phyloP scores from a whole-genome alignment of 2,329 filamentous ascomycete species.

The Lecanicillium sp. region DNA sequence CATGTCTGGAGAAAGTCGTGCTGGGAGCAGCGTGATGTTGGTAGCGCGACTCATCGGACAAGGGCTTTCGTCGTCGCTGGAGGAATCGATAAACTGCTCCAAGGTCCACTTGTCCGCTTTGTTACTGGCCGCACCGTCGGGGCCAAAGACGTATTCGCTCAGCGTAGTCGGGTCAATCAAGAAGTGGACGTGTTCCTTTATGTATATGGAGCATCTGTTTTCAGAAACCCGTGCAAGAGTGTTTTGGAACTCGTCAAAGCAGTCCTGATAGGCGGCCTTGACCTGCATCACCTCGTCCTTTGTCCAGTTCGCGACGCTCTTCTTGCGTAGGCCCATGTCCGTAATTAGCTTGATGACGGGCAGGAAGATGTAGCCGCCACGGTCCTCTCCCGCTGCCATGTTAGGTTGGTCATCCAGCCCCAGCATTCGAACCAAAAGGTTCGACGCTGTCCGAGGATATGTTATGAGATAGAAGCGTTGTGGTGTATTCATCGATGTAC shows the following conservation, averaged over 20 bases:
- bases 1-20: conserved; percentile 25
- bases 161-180: background rate
- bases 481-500: no score
- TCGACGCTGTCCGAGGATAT: background rate
- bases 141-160: background rate
- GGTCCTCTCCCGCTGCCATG: conserved; percentile 21
- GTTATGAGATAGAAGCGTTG: background rate
- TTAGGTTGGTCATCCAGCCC: background rate
- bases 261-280: background rate
- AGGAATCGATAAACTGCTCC: no score
- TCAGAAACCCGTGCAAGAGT: background rate
- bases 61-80: no score
- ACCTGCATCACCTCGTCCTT: background rate
- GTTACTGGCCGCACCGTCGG: no score
- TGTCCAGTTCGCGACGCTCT: background rate
- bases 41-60: no score
- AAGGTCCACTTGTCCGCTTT: no score
- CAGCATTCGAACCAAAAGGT: background rate
- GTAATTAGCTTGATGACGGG: background rate
- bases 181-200: background rate
- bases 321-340: background rate
- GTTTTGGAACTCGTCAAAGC: background rate
- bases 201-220: background rate
- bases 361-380: conserved; percentile 6
- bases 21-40: conserved; percentile 26